phyloP scores from a whole-genome alignment of 2,329 filamentous ascomycete species.

The Monilinia fructicola region DNA sequence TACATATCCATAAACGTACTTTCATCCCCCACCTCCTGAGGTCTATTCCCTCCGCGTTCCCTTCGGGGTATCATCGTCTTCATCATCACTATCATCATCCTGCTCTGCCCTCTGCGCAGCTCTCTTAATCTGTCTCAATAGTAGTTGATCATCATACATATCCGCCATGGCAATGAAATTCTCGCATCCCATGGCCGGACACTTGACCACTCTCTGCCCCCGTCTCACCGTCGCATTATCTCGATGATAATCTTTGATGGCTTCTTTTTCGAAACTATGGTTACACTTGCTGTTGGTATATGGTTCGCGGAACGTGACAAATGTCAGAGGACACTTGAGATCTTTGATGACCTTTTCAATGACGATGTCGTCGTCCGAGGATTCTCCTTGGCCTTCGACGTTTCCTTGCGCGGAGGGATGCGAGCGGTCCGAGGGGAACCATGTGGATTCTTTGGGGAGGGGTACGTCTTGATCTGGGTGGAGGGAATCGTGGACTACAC shows the following conservation, averaged over 20 bases:
- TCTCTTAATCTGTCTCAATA: constrained; percentile 59
- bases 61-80: constrained; percentile 27
- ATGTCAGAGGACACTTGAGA: constrained; percentile 68
- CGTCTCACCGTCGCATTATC: constrained; percentile 20
- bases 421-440: constrained; percentile 51
- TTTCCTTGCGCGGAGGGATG: background rate
- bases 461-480: constrained; percentile 51
- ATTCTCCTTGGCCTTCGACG: constrained; percentile 36
- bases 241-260: constrained; percentile 53
- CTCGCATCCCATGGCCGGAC: constrained; percentile 65
- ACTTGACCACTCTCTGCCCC: constrained; percentile 46
- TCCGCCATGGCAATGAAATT: constrained; percentile 53
- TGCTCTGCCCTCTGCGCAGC: constrained; percentile 47
- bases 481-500: constrained; percentile 59
- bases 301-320: constrained; percentile 63
- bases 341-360: constrained; percentile 63
- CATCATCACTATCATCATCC: constrained; percentile 47
- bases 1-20: constrained; percentile 14
- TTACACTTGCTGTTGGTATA: constrained; percentile 66
- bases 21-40: constrained; percentile 4
- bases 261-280: constrained; percentile 68
- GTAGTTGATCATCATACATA: constrained; percentile 55
- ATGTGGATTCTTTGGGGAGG: constrained; percentile 57
- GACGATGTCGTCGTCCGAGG: constrained; percentile 66
- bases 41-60: constrained; percentile 8